Conservation (phyloP, 345 rosid genomes). For the Microcos paniculata region DNA sequence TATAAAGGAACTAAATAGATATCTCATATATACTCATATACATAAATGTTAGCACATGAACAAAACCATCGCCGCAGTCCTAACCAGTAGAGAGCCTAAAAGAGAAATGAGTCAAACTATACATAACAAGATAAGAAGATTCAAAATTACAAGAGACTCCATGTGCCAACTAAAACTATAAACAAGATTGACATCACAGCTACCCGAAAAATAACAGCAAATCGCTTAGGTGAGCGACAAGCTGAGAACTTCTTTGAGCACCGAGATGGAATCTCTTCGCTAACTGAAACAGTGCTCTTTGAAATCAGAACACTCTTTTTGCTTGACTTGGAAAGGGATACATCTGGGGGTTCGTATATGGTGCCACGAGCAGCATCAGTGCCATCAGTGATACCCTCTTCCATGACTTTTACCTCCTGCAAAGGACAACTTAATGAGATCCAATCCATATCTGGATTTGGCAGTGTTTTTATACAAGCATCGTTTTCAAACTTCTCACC, state of each 20-base stretch:
- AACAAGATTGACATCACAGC: slow-evolving; percentile 42
- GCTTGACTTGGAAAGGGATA: slow-evolving; percentile 4
- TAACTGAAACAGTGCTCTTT: slow-evolving; percentile 7
- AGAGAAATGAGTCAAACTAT: neutral
- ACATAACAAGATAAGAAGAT: neutral
- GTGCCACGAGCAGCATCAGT: slow-evolving; percentile 16
- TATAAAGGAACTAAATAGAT: neutral
- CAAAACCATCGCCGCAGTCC: neutral
- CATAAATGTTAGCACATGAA: neutral
- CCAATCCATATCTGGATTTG: slow-evolving; percentile 15
- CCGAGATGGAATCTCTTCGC: slow-evolving; percentile 11
- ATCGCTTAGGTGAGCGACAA: slow-evolving; percentile 11
- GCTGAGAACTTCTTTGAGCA: slow-evolving; percentile 22
- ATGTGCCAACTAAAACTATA: slow-evolving; percentile 32
- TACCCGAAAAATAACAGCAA: slow-evolving; percentile 34
- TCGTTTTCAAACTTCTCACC: slow-evolving; percentile 44
- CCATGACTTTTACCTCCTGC: slow-evolving; percentile 33
- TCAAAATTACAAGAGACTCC: slow-evolving; percentile 13
- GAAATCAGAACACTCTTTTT: slow-evolving; percentile 18
- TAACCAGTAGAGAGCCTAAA: neutral
- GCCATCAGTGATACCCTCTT: neutral
- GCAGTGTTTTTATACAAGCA: slow-evolving; percentile 9
- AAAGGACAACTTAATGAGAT: slow-evolving; percentile 21
- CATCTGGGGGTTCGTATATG: neutral
- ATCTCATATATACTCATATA: neutral